Evolutionary conservation across 2,329 filamentous ascomycete species (phyloP).

Genomic region (Lachnellula cervina): DNA sequence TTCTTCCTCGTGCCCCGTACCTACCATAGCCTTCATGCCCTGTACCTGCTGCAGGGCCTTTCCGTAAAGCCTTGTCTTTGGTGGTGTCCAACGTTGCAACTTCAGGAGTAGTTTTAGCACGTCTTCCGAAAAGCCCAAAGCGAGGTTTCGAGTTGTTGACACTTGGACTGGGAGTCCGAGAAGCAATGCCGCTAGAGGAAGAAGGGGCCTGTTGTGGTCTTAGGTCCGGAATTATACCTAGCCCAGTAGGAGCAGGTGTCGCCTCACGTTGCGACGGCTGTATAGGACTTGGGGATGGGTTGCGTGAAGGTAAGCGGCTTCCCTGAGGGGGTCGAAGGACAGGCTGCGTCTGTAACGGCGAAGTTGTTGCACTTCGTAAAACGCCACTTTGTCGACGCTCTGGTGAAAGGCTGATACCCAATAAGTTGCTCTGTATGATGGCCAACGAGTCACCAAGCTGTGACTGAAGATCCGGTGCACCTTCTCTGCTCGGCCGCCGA

Average conservation of each 20-base stretch:
- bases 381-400: constrained; percentile 22
- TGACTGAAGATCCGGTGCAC: constrained; percentile 56
- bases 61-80: constrained; percentile 55
- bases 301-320: constrained; percentile 32
- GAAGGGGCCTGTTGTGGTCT: constrained; percentile 18
- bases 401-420: constrained; percentile 20
- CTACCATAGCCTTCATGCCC: constrained; percentile 83
- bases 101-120: constrained; percentile 59
- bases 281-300: constrained; percentile 31
- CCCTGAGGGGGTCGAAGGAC: constrained; percentile 33
- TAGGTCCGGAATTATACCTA: constrained; percentile 30
- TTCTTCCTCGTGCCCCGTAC: constrained; percentile 57
- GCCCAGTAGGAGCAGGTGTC: constrained; percentile 26
- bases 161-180: constrained; percentile 51
- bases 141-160: constrained; percentile 55
- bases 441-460: constrained; percentile 48
- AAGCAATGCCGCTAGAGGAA: constrained; percentile 28
- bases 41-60: constrained; percentile 85
- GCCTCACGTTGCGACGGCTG: constrained; percentile 28
- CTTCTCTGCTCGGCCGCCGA: constrained; percentile 62
- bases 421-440: constrained; percentile 58
- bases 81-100: constrained; percentile 43
- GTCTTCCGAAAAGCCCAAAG: constrained; percentile 74
- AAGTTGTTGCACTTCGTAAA: constrained; percentile 13
- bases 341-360: constrained; percentile 23